Evolutionary conservation across 2,329 filamentous ascomycete genomes (phyloP).

Genomic region (Polytolypa hystricis): DNA sequence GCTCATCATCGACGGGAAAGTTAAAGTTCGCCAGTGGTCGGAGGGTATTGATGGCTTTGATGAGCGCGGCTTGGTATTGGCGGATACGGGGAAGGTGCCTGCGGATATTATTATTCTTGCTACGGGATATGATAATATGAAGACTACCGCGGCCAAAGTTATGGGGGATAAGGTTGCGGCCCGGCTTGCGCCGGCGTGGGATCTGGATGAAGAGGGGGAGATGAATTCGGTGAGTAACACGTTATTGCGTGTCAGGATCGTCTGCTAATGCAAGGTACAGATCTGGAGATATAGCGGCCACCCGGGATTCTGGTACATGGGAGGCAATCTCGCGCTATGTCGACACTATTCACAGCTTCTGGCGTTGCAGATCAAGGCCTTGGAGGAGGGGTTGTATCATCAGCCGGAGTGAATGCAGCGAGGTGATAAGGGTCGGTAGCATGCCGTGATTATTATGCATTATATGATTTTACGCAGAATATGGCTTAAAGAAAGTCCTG

Average conservation of each 20-base stretch:
- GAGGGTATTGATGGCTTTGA: conserved; percentile 44
- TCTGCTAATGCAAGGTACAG: conserved; percentile 6
- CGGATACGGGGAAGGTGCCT: conserved; percentile 44
- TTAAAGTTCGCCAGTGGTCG: conserved; percentile 49
- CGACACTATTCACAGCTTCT: conserved; percentile 47
- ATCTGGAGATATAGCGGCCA: conserved; percentile 50
- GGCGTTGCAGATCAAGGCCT: conserved; percentile 40
- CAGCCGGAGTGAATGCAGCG: neutral
- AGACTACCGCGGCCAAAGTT: conserved; percentile 48
- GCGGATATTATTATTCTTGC: conserved; percentile 55
- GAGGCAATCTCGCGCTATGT: conserved; percentile 53
- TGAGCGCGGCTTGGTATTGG: conserved; percentile 35
- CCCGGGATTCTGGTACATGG: conserved; percentile 55
- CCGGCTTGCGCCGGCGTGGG: conserved; percentile 48
- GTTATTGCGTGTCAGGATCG: too few species aligned
- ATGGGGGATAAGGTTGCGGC: conserved; percentile 53
- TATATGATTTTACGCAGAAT: too few species aligned
- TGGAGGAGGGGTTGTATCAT: conserved; percentile 28
- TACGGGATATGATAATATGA: conserved; percentile 59
- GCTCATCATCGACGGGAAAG: conserved; percentile 46
- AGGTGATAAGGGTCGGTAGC: too few species aligned
- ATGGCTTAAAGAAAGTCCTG: too few species aligned
- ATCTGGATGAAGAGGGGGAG: conserved; percentile 47
- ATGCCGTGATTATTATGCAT: too few species aligned
- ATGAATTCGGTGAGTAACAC: conserved; percentile 37